Evolutionary conservation across 2,329 filamentous ascomycete species (phyloP), one percentile per base, ranked within the genome.

Genomic region (Alternaria arbusti): DNA sequence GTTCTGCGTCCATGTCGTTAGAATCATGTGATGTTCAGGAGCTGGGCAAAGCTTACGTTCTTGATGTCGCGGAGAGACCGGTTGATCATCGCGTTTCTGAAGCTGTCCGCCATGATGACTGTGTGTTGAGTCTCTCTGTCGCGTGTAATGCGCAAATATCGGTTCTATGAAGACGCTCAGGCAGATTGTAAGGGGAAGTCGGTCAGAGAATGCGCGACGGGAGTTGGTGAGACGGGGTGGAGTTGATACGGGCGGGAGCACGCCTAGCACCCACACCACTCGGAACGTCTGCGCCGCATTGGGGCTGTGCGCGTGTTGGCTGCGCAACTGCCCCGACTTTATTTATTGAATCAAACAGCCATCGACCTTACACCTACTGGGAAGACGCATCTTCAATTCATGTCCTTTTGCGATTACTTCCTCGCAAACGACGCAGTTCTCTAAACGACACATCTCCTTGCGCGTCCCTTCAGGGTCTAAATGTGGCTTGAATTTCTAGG

Each of bases 11-110:
- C 11, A 20, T 32, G 22, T 57, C n/a, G 30, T 45, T n/a, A 49
- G 32, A 3, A 5, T 28, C 20, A n/a, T n/a, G 20, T 36, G 8
- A 13, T 13, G 4, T 11, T 25, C 43, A 25, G 17, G 20, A 17
- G 15, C 12, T n/a, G 13, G 54, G 17, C 23, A 52, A 47, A 1
- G 28, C 88, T 72, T 84, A 94, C 93, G 77, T 91, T 93, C 84
- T 93, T 94, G 84, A 97, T 94, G 75, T 88, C 91, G 69, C 93
- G 90, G 77, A 97, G 88, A 77, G 93, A 94, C 83, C 93, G 89
- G 84, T 95, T 96, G 82, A 90, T 89, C 86, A 88, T 87, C 49
- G 88, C 88, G 63, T 83, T 81, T 64, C 77, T 81, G 77, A 85
- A 82, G 65, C 82, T 79, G 73, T 84, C 82, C 64, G 74, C 67